phyloP scores from a whole-genome alignment of 768 basidiomycete species.

The Termitomyces sp. region DNA sequence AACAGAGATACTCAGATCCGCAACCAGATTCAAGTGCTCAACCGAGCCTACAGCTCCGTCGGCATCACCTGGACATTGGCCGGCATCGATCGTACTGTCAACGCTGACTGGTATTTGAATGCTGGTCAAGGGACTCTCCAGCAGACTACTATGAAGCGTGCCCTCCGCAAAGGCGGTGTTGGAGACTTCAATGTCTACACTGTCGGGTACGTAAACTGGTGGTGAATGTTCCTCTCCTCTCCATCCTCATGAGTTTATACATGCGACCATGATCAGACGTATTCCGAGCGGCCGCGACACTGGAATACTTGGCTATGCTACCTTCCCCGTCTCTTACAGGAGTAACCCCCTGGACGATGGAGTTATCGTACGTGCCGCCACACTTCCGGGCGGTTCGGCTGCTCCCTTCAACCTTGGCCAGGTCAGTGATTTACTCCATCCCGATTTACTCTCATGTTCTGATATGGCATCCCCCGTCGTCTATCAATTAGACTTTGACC shows the following conservation, averaged over 20 bases:
- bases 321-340: background rate
- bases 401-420: conserved; percentile 40
- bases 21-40: background rate
- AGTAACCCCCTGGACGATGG: background rate
- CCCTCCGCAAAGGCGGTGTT: background rate
- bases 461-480: conserved; percentile 2
- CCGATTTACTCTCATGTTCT: too few relatives aligned
- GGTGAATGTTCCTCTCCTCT: background rate
- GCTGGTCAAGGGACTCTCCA: background rate
- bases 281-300: background rate
- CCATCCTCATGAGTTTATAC: background rate
- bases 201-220: background rate
- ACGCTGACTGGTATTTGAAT: background rate
- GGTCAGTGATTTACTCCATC: conserved; percentile 14
- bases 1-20: background rate
- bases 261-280: background rate
- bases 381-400: conserved; percentile 14
- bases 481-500: background rate
- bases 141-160: background rate
- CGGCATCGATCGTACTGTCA: background rate
- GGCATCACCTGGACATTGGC: background rate
- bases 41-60: background rate
- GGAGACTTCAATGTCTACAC: background rate
- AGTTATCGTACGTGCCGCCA: background rate
- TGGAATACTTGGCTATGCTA: background rate